Percentiles rank a stretch among this genome's conserved stretches.
Evolutionary conservation across 2,329 filamentous ascomycete species (phyloP).

Genomic region (Orbilia javanica): DNA sequence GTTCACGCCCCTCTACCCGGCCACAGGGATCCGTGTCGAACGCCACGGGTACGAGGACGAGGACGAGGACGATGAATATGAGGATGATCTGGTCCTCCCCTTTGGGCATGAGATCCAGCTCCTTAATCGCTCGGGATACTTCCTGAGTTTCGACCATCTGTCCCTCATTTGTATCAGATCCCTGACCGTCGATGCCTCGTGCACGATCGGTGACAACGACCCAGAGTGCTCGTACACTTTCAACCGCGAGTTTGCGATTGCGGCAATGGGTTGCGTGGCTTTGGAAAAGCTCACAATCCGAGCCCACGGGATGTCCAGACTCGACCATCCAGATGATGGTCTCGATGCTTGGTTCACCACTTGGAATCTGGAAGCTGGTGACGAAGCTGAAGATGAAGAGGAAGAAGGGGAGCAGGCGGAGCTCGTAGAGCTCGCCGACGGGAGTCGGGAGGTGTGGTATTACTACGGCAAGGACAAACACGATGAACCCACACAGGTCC

Average conservation of each 20-base stretch:
- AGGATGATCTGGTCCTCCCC: too few relatives aligned
- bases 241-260: slow-evolving; percentile 8
- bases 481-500: too few relatives aligned
- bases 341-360: slow-evolving; percentile 11
- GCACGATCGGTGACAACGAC: slow-evolving; percentile 8
- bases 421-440: too few relatives aligned
- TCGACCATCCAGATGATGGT: slow-evolving; percentile 11
- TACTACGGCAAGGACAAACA: too few relatives aligned
- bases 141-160: neutral
- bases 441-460: too few relatives aligned
- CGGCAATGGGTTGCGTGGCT: neutral
- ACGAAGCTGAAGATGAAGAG: neutral
- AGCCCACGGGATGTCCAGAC: slow-evolving; percentile 22
- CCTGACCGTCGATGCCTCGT: slow-evolving; percentile 17
- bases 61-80: too few relatives aligned
- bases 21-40: neutral
- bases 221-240: neutral
- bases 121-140: slow-evolving; percentile 24
- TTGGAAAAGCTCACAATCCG: slow-evolving; percentile 2
- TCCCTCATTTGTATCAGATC: neutral
- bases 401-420: neutral
- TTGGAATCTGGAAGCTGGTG: slow-evolving; percentile 13
- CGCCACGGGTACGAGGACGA: neutral
- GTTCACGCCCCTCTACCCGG: neutral
- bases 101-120: neutral